These are phyloP conservation scores for Backusella westeae DNA, from an alignment of 192 early-diverging fungal genomes.

Conservation along the genomic window DNA sequence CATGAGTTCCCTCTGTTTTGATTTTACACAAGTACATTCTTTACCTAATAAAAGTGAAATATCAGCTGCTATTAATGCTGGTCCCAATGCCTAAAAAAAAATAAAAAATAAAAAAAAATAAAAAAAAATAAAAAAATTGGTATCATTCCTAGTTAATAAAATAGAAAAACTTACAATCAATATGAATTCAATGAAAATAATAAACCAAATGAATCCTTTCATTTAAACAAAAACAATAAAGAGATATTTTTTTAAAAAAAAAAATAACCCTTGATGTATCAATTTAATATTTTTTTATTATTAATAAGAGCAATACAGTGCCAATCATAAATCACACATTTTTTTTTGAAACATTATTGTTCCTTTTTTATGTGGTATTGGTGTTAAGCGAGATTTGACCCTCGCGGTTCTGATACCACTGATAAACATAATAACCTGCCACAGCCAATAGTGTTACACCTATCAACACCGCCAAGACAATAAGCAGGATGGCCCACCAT, in stretches of 20 bases:
- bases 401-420: constrained; percentile 16
- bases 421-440: constrained; percentile 16
- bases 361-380: not conserved
- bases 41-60: not conserved
- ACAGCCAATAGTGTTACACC: not conserved
- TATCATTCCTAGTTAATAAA: not conserved
- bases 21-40: no score
- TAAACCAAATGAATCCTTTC: not conserved
- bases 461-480: constrained; percentile 1
- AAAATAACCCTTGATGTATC: not conserved
- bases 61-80: not conserved
- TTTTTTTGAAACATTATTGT: not conserved
- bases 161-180: not conserved
- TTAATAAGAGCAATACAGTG: not conserved
- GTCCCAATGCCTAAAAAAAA: not conserved
- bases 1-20: no score
- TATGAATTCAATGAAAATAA: not conserved
- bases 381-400: not conserved
- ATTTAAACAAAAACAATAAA: not conserved
- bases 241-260: not conserved
- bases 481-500: constrained; percentile 26
- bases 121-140: no score
- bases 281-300: not conserved
- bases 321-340: not conserved
- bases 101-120: no score